Conservation (phyloP, 306 rosid genomes). For the Cucumis melo region DNA sequence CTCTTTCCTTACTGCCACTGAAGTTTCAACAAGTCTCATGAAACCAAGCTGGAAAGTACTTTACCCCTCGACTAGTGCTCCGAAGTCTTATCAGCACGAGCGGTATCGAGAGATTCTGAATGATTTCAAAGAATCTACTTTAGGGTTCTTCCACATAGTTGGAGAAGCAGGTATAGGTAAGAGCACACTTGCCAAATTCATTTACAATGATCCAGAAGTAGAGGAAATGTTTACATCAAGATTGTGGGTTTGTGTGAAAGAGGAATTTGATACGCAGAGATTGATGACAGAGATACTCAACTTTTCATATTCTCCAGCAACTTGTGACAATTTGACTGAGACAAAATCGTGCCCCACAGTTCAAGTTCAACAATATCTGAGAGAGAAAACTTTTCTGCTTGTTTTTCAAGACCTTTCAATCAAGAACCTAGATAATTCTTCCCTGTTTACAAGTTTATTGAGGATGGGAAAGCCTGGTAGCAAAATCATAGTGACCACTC, state of each 20-base stretch:
- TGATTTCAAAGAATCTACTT: not conserved
- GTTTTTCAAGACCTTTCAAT: not conserved
- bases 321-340: not conserved
- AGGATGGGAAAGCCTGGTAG: not conserved
- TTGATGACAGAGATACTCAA: not conserved
- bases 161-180: not conserved
- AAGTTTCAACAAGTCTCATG: not conserved
- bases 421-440: not conserved
- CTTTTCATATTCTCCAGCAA: not conserved
- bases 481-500: not conserved
- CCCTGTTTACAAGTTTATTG: not conserved
- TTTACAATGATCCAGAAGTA: not conserved
- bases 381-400: not conserved
- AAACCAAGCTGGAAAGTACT: not conserved
- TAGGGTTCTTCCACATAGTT: not conserved
- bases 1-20: not conserved
- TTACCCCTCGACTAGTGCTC: not conserved
- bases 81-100: not conserved
- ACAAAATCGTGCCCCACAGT: not conserved
- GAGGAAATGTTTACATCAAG: not conserved
- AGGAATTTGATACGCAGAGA: not conserved
- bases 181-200: slow-evolving; percentile 1
- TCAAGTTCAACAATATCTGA: not conserved
- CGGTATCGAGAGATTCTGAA: not conserved
- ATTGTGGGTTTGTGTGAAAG: not conserved